Evolutionary conservation across 192 early-diverging fungal genomes (phyloP).

Genomic region (Backusella morwellensis): DNA sequence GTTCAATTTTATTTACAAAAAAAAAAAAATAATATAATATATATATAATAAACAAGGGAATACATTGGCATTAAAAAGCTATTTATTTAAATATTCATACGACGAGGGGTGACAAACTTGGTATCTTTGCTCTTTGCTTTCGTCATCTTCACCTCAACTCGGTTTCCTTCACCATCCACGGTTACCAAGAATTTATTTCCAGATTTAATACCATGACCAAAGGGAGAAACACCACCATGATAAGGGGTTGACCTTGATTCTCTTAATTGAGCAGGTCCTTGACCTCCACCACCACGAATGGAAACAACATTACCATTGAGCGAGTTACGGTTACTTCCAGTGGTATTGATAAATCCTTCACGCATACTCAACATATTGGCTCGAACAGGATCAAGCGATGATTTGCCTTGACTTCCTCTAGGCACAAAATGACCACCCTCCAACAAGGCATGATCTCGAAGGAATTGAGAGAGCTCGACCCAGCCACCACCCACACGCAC

Average conservation of each 20-base stretch:
- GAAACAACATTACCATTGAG: background rate
- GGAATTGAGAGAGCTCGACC: slow-evolving; percentile 55
- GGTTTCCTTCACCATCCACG: slow-evolving; percentile 31
- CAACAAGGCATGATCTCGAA: slow-evolving; percentile 26
- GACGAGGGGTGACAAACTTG: slow-evolving; percentile 21
- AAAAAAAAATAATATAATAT: background rate
- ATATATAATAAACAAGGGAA: background rate
- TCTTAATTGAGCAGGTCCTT: background rate
- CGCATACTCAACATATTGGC: background rate
- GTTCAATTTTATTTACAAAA: slow-evolving; percentile 1
- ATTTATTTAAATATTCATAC: slow-evolving; percentile 10
- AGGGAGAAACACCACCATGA: slow-evolving; percentile 11
- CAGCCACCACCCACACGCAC: slow-evolving; percentile 68
- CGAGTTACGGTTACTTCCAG: background rate
- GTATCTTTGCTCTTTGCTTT: slow-evolving; percentile 29
- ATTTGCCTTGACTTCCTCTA: background rate
- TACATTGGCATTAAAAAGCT: background rate
- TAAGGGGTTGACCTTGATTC: slow-evolving; percentile 23
- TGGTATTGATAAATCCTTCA: slow-evolving; percentile 13
- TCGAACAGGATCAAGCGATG: background rate
- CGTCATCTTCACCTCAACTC: slow-evolving; percentile 33
- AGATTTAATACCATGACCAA: slow-evolving; percentile 29
- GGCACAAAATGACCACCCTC: slow-evolving; percentile 26
- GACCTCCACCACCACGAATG: slow-evolving; percentile 7
- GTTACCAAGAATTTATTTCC: slow-evolving; percentile 37